Percentiles rank a stretch among this genome's conserved stretches.
phyloP scores from a whole-genome alignment of 768 basidiomycete genomes.

The Amanita thiersii region DNA sequence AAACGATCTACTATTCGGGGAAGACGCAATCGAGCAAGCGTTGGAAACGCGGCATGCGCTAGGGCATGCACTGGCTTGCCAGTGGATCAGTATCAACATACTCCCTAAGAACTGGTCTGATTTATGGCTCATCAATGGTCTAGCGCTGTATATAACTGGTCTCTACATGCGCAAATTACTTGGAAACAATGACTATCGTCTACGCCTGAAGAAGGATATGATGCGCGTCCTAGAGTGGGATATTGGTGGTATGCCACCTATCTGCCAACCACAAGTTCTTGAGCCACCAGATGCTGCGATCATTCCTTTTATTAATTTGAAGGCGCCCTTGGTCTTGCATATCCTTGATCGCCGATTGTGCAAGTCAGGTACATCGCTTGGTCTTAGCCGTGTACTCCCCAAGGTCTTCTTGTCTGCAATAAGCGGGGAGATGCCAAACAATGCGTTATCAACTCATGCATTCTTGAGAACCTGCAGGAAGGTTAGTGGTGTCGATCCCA shows the following conservation, averaged over 20 bases:
- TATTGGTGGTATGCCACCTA: conserved; percentile 81
- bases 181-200: conserved; percentile 96
- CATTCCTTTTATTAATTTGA: conserved; percentile 88
- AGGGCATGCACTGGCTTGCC: conserved; percentile 83
- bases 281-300: conserved; percentile 79
- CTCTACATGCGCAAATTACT: conserved; percentile 81
- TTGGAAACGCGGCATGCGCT: conserved; percentile 84
- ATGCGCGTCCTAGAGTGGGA: conserved; percentile 85
- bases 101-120: conserved; percentile 91
- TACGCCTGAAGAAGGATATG: conserved; percentile 93
- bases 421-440: conserved; percentile 82
- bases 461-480: conserved; percentile 92
- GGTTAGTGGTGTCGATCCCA: conserved; percentile 84
- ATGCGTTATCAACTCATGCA: conserved; percentile 79
- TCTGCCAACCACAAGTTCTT: conserved; percentile 81
- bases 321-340: conserved; percentile 92
- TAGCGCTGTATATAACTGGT: conserved; percentile 85
- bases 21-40: conserved; percentile 88
- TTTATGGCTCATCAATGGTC: conserved; percentile 93
- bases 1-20: conserved; percentile 77
- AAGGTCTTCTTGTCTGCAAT: conserved; percentile 93
- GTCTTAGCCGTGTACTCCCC: conserved; percentile 89
- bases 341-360: conserved; percentile 91
- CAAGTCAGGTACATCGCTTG: conserved; percentile 92
- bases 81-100: conserved; percentile 97